phyloP scores from a whole-genome alignment of 352 stramenopile species.

The Thraustochytrium striatum region DNA sequence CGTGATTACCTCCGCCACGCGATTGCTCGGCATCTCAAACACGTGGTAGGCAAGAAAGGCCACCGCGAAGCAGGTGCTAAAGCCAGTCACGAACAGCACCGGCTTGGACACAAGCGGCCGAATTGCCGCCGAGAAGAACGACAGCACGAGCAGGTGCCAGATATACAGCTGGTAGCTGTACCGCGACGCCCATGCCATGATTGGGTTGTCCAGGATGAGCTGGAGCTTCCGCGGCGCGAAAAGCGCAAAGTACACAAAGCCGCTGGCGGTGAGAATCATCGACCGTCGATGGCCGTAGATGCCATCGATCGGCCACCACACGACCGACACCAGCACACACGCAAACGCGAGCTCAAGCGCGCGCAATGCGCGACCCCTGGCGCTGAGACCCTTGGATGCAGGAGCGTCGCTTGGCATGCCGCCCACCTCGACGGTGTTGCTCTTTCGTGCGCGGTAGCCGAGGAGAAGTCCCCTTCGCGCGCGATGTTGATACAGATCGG shows the following conservation, averaged over 20 bases:
- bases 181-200: background rate
- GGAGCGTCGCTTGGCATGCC: too few relatives aligned
- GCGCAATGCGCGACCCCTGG: too few relatives aligned
- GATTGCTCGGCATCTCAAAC: background rate
- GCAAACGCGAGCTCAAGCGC: background rate
- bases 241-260: slow-evolving; percentile 23
- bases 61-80: background rate
- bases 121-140: background rate
- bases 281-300: slow-evolving; percentile 6
- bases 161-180: slow-evolving; percentile 43
- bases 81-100: slow-evolving; percentile 7
- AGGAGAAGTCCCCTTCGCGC: background rate
- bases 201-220: slow-evolving; percentile 15
- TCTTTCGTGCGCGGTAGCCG: too few relatives aligned
- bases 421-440: too few relatives aligned
- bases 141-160: slow-evolving; percentile 26
- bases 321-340: background rate
- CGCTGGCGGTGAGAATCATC: background rate
- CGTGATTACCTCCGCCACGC: background rate
- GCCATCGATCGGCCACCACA: background rate
- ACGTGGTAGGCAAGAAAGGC: slow-evolving; percentile 31
- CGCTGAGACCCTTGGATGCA: too few relatives aligned
- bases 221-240: background rate
- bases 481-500: slow-evolving; percentile 26
- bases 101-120: background rate